Evolutionary conservation across 108 stramenopile species (phyloP).

Genomic region (Cyclotella distinguenda): DNA sequence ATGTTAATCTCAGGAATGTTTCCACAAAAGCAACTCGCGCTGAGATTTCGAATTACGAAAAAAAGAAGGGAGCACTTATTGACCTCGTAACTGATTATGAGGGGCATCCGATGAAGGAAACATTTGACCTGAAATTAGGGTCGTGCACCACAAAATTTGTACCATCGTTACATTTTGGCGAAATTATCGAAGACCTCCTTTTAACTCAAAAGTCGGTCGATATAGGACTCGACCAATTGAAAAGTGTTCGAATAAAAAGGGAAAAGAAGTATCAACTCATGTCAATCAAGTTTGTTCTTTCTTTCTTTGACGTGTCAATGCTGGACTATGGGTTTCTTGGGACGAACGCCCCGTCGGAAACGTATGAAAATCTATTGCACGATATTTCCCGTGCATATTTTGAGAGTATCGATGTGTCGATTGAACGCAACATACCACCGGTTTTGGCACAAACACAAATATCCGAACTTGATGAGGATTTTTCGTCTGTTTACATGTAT

Average conservation of each 20-base stretch:
- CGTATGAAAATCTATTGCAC: constrained; percentile 4
- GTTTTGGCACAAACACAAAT: constrained; percentile 29
- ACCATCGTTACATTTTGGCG: constrained; percentile 38
- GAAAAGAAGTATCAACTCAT: constrained; percentile 41
- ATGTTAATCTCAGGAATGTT: constrained; percentile 19
- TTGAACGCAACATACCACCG: constrained; percentile 48
- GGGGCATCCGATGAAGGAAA: constrained; percentile 44
- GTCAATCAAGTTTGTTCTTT: constrained; percentile 35
- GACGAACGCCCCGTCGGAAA: not conserved
- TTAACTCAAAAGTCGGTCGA: constrained; percentile 36
- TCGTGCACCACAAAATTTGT: constrained; percentile 31
- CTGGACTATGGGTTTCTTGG: constrained; percentile 15
- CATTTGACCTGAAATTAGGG: constrained; percentile 39
- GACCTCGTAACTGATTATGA: constrained; percentile 30
- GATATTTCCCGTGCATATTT: constrained; percentile 39
- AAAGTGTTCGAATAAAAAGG: constrained; percentile 2
- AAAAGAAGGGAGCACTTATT: not conserved
- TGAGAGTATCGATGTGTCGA: constrained; percentile 29
- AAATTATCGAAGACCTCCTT: constrained; percentile 43
- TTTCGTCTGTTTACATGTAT: constrained; percentile 22
- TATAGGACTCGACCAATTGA: constrained; percentile 35
- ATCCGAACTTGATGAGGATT: constrained; percentile 44
- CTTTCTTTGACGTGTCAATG: constrained; percentile 39
- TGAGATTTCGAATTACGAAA: constrained; percentile 35
- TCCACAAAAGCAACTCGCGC: constrained; percentile 22